Percentiles rank a stretch among this genome's conserved stretches.
phyloP scores from a whole-genome alignment of 495 filamentous ascomycete genomes.

The Astrothelium subdiscretum region DNA sequence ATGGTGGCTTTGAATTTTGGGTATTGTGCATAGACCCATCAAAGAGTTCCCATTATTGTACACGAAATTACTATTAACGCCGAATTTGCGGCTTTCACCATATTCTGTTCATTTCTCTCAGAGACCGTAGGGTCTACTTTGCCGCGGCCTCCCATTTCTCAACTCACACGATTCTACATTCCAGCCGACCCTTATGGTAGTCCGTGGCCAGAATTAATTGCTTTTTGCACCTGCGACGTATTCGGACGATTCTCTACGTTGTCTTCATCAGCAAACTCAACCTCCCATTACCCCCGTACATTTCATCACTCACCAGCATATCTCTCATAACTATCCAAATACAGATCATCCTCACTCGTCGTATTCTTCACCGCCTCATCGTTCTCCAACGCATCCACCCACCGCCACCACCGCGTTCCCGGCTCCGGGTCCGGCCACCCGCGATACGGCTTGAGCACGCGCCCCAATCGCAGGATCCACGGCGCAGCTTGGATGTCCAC shows the following conservation, averaged over 20 bases:
- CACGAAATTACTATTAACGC: no score
- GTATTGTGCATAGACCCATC: no score
- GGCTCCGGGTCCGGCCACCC: slow-evolving; percentile 64
- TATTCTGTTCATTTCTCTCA: no score
- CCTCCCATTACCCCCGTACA: no score
- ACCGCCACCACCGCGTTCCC: slow-evolving; percentile 59
- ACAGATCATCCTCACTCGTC: slow-evolving; percentile 53
- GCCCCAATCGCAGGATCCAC: slow-evolving; percentile 65
- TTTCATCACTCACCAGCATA: slow-evolving; percentile 13
- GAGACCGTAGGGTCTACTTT: no score
- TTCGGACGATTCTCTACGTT: slow-evolving; percentile 24
- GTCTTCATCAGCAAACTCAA: neutral
- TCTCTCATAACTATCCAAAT: slow-evolving; percentile 28
- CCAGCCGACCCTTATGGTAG: slow-evolving; percentile 13
- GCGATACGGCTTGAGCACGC: slow-evolving; percentile 68
- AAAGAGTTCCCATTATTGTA: no score
- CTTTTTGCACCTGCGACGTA: slow-evolving; percentile 21
- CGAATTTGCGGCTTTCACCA: no score
- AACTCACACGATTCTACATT: neutral
- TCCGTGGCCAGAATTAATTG: slow-evolving; percentile 20
- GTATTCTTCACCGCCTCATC: slow-evolving; percentile 65
- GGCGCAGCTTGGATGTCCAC: slow-evolving; percentile 76
- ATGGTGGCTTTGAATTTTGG: no score
- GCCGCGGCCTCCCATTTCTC: no score
- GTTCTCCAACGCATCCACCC: slow-evolving; percentile 72